Conservation (phyloP, 208 protist genomes). For the Tritrichomonas foetus region DNA sequence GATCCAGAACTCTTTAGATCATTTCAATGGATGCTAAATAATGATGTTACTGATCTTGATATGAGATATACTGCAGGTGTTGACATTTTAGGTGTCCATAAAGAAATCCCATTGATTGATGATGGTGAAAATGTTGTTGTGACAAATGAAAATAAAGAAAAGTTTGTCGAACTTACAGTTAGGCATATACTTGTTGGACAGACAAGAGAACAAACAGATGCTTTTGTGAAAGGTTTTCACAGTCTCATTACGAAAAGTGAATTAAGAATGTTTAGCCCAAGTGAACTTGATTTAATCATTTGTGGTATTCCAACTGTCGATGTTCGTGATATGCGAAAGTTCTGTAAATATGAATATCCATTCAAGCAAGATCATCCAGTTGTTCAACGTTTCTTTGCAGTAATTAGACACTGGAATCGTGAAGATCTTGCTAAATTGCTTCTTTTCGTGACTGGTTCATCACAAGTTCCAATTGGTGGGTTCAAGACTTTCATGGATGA, state of each 20-base stretch:
- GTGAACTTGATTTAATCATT: constrained; percentile 95
- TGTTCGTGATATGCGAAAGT: constrained; percentile 76
- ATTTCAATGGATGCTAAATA: constrained; percentile 79
- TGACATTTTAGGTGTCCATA: constrained; percentile 77
- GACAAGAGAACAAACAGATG: constrained; percentile 84
- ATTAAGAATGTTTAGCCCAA: constrained; percentile 82
- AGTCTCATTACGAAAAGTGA: constrained; percentile 80
- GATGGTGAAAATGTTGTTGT: constrained; percentile 78
- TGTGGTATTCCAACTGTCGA: constrained; percentile 90
- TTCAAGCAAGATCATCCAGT: constrained; percentile 57
- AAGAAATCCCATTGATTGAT: constrained; percentile 81
- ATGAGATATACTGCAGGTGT: constrained; percentile 82
- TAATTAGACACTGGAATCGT: constrained; percentile 67
- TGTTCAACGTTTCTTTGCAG: constrained; percentile 94
- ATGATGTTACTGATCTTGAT: constrained; percentile 78
- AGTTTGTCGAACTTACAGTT: constrained; percentile 86
- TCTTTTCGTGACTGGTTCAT: constrained; percentile 94
- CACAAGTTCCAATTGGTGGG: constrained; percentile 90
- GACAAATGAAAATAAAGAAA: constrained; percentile 86
- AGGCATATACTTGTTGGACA: constrained; percentile 77
- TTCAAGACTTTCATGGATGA: constrained; percentile 71
- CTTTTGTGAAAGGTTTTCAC: constrained; percentile 88
- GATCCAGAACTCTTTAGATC: constrained; percentile 84
- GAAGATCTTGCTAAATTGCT: constrained; percentile 81
- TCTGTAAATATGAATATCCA: constrained; percentile 82